phyloP scores from a whole-genome alignment of 441 rosid genomes.

The Bocquillonia castaneifolia region DNA sequence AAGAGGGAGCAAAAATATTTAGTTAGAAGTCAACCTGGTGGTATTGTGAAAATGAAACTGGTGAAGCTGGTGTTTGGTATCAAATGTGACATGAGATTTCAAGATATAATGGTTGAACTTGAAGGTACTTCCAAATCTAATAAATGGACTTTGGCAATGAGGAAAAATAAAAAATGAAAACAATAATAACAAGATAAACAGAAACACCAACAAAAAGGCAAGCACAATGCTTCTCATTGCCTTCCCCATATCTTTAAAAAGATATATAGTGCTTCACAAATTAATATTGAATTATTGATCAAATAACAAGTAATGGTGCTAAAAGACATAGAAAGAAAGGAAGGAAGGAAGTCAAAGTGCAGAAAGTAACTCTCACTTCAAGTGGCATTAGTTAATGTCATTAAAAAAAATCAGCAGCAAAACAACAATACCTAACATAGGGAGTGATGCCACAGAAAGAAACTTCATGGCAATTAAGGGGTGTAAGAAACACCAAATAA shows the following conservation, averaged over 20 bases:
- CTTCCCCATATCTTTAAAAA: conserved; percentile 23
- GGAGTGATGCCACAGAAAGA: neutral
- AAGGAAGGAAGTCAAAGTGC: too few species aligned
- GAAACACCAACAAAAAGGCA: conserved; percentile 16
- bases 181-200: conserved; percentile 24
- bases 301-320: too few species aligned
- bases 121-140: conserved; percentile 21
- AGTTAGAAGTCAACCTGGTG: conserved; percentile 19
- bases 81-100: conserved; percentile 11
- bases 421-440: neutral
- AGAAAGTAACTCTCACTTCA: too few species aligned
- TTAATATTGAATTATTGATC: neutral
- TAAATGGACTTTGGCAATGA: conserved; percentile 18
- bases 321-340: too few species aligned
- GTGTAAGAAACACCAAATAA: too few species aligned
- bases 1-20: neutral
- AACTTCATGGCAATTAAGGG: too few species aligned
- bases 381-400: too few species aligned
- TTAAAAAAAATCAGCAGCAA: too few species aligned
- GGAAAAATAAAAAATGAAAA: conserved; percentile 21
- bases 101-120: conserved; percentile 16
- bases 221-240: conserved; percentile 20
- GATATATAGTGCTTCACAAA: neutral
- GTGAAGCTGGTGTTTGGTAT: conserved; percentile 12
- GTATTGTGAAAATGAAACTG: conserved; percentile 10